Evolutionary conservation across 2,329 filamentous ascomycete species (phyloP).

Genomic region (Ceratocystis papillata): DNA sequence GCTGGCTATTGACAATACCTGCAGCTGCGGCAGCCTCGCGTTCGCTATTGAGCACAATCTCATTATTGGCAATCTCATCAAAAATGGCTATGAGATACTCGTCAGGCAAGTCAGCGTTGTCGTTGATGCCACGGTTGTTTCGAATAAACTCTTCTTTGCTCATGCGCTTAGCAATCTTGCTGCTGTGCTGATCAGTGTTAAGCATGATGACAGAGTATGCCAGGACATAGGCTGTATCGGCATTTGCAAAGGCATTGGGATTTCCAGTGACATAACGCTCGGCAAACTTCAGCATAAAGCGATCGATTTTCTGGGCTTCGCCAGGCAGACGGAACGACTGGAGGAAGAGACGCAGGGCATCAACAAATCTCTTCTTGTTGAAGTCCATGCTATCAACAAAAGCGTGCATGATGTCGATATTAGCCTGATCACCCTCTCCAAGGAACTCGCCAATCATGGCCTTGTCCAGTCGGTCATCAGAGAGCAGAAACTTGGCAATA

Average conservation of each 20-base stretch:
- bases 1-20: conserved; percentile 48
- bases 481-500: conserved; percentile 71
- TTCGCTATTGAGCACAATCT: conserved; percentile 91
- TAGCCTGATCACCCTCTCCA: conserved; percentile 83
- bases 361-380: conserved; percentile 78
- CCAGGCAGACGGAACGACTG: conserved; percentile 92
- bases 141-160: conserved; percentile 96
- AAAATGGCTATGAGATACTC: conserved; percentile 85
- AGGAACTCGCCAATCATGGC: conserved; percentile 86
- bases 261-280: conserved; percentile 92
- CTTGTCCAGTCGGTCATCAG: conserved; percentile 80
- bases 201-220: conserved; percentile 94
- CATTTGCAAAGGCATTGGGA: conserved; percentile 94
- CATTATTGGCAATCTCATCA: conserved; percentile 81
- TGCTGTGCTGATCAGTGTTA: conserved; percentile 91
- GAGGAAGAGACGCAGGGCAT: conserved; percentile 79
- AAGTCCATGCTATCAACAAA: conserved; percentile 97
- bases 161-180: conserved; percentile 76
- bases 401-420: conserved; percentile 95
- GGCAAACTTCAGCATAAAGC: conserved; percentile 98
- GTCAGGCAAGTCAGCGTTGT: conserved; percentile 82
- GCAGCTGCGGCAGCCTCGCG: conserved; percentile 76
- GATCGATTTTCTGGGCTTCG: conserved; percentile 97
- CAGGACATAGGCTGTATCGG: conserved; percentile 92
- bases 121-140: conserved; percentile 97